phyloP scores from a whole-genome alignment of 257 asterid genomes.

The Solanum paucissectum region DNA sequence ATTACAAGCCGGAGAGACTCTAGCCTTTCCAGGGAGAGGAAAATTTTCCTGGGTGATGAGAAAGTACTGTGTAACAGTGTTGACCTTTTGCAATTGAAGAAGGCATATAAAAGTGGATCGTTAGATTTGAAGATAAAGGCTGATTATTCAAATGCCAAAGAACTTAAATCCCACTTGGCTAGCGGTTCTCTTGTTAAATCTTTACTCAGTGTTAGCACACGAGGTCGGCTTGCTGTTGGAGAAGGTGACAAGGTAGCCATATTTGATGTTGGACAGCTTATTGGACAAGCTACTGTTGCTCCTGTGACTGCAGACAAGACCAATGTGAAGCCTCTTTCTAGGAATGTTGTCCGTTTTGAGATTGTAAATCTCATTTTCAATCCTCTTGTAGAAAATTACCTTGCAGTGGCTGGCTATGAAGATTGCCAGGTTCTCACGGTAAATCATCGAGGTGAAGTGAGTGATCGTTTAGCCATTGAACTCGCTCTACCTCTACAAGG shows the following conservation, averaged over 20 bases:
- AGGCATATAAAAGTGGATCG: constrained; percentile 96
- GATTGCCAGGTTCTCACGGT: constrained; percentile 97
- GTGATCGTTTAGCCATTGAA: constrained; percentile 91
- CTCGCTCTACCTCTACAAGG: constrained; percentile 98
- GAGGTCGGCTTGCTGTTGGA: constrained; percentile 98
- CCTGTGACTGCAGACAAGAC: constrained; percentile 99
- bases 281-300: constrained; percentile 90
- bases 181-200: constrained; percentile 96
- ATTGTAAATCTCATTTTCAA: constrained; percentile 87
- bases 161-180: constrained; percentile 81
- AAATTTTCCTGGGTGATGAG: constrained; percentile 49
- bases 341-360: constrained; percentile 92
- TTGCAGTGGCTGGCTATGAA: constrained; percentile 97
- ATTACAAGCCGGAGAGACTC: constrained; percentile 61
- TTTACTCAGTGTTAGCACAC: constrained; percentile 70
- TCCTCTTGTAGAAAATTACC: constrained; percentile 73
- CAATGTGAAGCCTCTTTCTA: constrained; percentile 96
- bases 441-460: constrained; percentile 95
- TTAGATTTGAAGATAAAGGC: constrained; percentile 93
- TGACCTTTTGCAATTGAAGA: constrained; percentile 87
- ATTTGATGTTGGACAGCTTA: constrained; percentile 95
- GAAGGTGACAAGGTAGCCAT: constrained; percentile 99
- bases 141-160: constrained; percentile 92
- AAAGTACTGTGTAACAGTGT: constrained; percentile 53
- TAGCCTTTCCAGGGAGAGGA: constrained; percentile 49